Evolutionary conservation across 495 filamentous ascomycete species (phyloP), one percentile per base, ranked within the genome.

Genomic region (Lophiotrema nucula): DNA sequence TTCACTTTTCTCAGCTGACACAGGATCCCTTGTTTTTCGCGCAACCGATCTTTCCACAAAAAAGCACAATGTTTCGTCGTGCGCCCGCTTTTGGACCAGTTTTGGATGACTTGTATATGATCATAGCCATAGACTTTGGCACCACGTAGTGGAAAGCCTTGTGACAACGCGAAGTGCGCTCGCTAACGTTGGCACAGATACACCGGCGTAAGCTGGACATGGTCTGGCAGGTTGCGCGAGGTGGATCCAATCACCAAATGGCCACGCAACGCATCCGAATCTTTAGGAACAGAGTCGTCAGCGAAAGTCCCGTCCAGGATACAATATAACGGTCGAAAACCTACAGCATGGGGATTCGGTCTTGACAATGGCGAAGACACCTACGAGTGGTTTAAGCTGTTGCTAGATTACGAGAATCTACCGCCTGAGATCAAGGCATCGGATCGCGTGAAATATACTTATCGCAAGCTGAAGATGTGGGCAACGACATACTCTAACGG

Each of bases 51-150:
- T n/a, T n/a, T n/a, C n/a, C n/a, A n/a, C n/a, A n/a, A n/a, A n/a
- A n/a, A n/a, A n/a, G n/a, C n/a, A n/a, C n/a, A n/a, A n/a, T n/a
- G n/a, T n/a, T n/a, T n/a, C n/a, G n/a, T n/a, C n/a, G n/a, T n/a
- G n/a, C n/a, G n/a, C n/a, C n/a, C n/a, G n/a, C n/a, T n/a, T n/a
- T n/a, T n/a, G n/a, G n/a, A n/a, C n/a, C n/a, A n/a, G n/a, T n/a
- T n/a, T n/a, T n/a, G n/a, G n/a, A 21, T 8, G 22, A 21, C 18
- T 22, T 22, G 4, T 26, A 47, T 22, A 47, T 47, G 44, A 26
- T 47, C 44, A 47, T 47, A 4, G 13, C 44, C 3, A 26, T 47
- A 10, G 44, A 47, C 44, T 47, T 47, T 26, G 44, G 44, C 13
- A 47, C 44, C 22, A 47, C 44, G 44, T 47, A 47, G 22, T 47